Percentiles rank a stretch among this genome's conserved stretches.
Evolutionary conservation across 306 rosid species (phyloP).

Genomic region (Erythrophleum fordii): DNA sequence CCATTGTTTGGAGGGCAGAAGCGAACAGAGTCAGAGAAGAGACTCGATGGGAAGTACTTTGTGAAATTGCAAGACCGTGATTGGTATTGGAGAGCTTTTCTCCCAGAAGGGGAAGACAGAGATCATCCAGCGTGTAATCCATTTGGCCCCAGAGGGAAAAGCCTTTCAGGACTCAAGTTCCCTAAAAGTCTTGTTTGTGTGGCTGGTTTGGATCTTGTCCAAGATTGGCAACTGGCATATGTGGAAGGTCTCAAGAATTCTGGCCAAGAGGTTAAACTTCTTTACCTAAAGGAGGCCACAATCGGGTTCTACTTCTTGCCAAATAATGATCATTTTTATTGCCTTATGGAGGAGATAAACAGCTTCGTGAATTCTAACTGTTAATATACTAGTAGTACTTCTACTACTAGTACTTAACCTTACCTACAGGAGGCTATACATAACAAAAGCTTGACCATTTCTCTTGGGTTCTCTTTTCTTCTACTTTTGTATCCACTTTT

Average conservation of each 20-base stretch:
- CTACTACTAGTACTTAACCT: conserved; percentile 45
- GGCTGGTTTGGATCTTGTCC: conserved; percentile 89
- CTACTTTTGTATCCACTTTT: conserved; percentile 29
- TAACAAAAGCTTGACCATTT: conserved; percentile 65
- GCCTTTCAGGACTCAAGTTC: conserved; percentile 61
- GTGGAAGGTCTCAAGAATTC: conserved; percentile 68
- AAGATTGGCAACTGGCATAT: conserved; percentile 89
- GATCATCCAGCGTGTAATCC: conserved; percentile 88
- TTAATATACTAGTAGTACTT: conserved; percentile 44
- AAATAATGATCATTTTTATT: conserved; percentile 75
- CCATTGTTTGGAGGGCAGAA: conserved; percentile 80
- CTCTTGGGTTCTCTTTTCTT: conserved; percentile 44
- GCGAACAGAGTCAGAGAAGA: conserved; percentile 68
- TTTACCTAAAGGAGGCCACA: conserved; percentile 73
- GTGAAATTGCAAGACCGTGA: conserved; percentile 83
- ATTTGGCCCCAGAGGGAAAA: conserved; percentile 70
- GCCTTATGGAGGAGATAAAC: conserved; percentile 76
- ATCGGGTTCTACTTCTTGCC: conserved; percentile 97
- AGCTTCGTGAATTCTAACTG: conserved; percentile 66
- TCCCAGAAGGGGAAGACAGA: conserved; percentile 84
- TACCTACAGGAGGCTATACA: conserved; percentile 65
- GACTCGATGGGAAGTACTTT: conserved; percentile 82
- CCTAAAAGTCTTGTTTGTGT: conserved; percentile 87
- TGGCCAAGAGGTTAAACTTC: conserved; percentile 68
- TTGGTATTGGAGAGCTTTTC: conserved; percentile 95